Evolutionary conservation across 176 grass and related monocot species (phyloP), one percentile per base, ranked within the genome.

Genomic region (Cenchrus purpureus): DNA sequence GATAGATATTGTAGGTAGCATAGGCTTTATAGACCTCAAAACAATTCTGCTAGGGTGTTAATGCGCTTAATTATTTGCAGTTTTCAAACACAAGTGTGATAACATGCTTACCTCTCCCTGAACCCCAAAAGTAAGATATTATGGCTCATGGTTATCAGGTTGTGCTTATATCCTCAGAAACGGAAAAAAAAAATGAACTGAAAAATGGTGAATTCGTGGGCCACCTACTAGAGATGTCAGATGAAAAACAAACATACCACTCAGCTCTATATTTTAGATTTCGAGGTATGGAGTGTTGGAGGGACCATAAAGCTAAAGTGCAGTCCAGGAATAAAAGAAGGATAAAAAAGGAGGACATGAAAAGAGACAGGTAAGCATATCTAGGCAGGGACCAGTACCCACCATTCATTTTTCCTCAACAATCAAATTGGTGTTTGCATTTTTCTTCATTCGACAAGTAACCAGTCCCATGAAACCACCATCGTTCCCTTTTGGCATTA

Each of bases 91-190:
- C 31, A 84, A 62, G 66, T 87, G 85, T 76, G 80, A 13, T 40
- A 84, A 37, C 83, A 69, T 65, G 80, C 85, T 87, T 87, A 87
- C 80, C 74, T 83, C 74, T 79, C 52, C 60, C 42, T 73, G 74
- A 71, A 48, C 40, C 20, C 59, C 15, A 83, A 74, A 83, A 68
- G 68, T 42, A 79, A 74, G 80, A 87, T 87, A 83, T 54, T 68
- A 43, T 40, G 15, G 6, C 51, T 13, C 74, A 83, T 79, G 68
- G 79, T 66, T 83, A 87, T 90, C 79, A 90, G 66, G 43, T 79
- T 86, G 73, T 40, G 28, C 73, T 90, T 81, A 48, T 78, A 44
- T 86, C 17, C 25, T 42, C 40, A 51, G 13, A 79, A 44, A 3
- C 4, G 34, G n/a, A 22, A 71, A 78, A 34, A 71, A 4, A 20